Percentiles rank a stretch among this genome's conserved stretches.
Conservation (phyloP, 169 alveolate species). For the Plasmodium knowlesi region DNA sequence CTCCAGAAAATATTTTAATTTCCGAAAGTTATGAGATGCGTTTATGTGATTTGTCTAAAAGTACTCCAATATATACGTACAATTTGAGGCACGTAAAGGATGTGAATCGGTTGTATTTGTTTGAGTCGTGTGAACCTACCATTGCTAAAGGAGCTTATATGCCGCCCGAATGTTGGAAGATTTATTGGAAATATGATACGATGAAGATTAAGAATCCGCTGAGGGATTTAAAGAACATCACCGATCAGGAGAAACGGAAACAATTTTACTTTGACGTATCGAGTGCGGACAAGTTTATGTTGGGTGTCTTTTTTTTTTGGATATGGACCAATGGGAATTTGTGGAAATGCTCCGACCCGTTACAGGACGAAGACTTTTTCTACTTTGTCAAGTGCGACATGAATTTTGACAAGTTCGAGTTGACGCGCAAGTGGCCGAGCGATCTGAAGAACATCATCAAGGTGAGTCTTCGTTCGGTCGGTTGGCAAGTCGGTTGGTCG, state of each 20-base stretch:
- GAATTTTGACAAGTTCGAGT: constrained; percentile 65
- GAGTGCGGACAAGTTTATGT: constrained; percentile 81
- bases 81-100: constrained; percentile 80
- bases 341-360: constrained; percentile 85
- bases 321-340: constrained; percentile 87
- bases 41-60: constrained; percentile 85
- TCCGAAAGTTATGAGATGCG: constrained; percentile 79
- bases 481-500: not conserved
- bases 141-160: constrained; percentile 88
- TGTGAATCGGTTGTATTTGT: constrained; percentile 72
- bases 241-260: constrained; percentile 74
- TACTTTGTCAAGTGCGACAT: constrained; percentile 69
- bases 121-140: constrained; percentile 87
- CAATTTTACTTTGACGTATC: constrained; percentile 83
- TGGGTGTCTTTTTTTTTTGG: constrained; percentile 83
- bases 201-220: constrained; percentile 63
- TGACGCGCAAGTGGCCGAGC: constrained; percentile 62
- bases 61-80: constrained; percentile 82
- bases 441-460: constrained; percentile 45
- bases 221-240: constrained; percentile 16
- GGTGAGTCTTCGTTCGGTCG: not conserved
- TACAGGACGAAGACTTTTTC: constrained; percentile 80
- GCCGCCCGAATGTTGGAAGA: constrained; percentile 90
- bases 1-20: constrained; percentile 87
- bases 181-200: constrained; percentile 77